These are phyloP conservation scores for Saxophila tyrrhenica DNA, from an alignment of 495 filamentous ascomycete species.

Conservation along the genomic window DNA sequence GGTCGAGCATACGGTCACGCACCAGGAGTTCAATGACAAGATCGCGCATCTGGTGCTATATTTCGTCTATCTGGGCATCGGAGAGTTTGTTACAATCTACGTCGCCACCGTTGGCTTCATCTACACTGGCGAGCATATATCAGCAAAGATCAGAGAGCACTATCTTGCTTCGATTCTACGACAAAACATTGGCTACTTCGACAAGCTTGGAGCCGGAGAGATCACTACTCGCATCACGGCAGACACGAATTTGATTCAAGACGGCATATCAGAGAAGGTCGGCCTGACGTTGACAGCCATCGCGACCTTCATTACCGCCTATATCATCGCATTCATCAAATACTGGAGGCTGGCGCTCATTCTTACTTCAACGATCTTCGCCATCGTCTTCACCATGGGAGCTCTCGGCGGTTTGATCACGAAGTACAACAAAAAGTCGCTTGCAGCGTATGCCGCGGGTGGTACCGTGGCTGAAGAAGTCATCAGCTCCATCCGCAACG, in stretches of 20 bases:
- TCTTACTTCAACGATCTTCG: slow-evolving; percentile 62
- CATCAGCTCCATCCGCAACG: slow-evolving; percentile 83
- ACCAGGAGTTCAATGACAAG: slow-evolving; percentile 46
- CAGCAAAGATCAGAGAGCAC: slow-evolving; percentile 70
- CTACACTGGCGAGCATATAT: slow-evolving; percentile 83
- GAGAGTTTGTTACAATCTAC: slow-evolving; percentile 71
- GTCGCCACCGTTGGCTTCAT: slow-evolving; percentile 80
- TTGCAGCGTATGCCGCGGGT: slow-evolving; percentile 69
- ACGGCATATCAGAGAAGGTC: slow-evolving; percentile 81
- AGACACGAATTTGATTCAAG: slow-evolving; percentile 80
- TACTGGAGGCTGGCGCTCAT: slow-evolving; percentile 80
- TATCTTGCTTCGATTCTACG: slow-evolving; percentile 75
- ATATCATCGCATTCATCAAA: slow-evolving; percentile 76
- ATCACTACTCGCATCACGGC: slow-evolving; percentile 87
- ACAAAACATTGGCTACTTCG: slow-evolving; percentile 89
- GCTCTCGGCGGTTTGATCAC: slow-evolving; percentile 59
- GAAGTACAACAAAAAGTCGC: slow-evolving; percentile 63
- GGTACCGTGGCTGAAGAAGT: slow-evolving; percentile 91
- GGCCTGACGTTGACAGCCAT: slow-evolving; percentile 61
- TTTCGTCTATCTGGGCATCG: slow-evolving; percentile 83
- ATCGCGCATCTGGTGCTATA: slow-evolving; percentile 63
- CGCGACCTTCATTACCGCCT: slow-evolving; percentile 76
- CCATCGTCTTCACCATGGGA: slow-evolving; percentile 65
- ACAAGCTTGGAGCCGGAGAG: slow-evolving; percentile 82
- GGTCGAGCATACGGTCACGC: slow-evolving; percentile 30